Evolutionary conservation across 164 flowering plant genomes (phyloP).

Genomic region (Brasenia schreberi): DNA sequence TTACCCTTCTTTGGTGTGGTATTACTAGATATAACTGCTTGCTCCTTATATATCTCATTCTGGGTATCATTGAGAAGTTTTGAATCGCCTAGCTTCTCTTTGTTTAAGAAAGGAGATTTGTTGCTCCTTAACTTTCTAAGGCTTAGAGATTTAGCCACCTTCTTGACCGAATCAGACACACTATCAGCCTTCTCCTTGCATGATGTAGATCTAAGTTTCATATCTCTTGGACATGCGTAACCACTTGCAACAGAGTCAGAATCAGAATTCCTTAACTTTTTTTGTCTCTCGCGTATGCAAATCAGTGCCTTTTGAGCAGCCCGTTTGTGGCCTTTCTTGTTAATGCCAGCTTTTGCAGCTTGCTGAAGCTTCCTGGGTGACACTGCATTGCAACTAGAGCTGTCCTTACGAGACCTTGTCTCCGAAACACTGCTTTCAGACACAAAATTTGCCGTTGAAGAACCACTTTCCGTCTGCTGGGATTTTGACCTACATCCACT

Average conservation of each 20-base stretch:
- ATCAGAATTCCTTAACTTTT: constrained; percentile 52
- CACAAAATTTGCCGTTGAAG: constrained; percentile 55
- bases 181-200: constrained; percentile 56
- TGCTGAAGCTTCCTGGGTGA: constrained; percentile 33
- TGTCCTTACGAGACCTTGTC: constrained; percentile 31
- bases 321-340: constrained; percentile 61
- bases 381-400: constrained; percentile 16
- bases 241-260: constrained; percentile 56
- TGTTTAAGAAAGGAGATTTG: constrained; percentile 17
- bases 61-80: constrained; percentile 20
- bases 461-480: constrained; percentile 69
- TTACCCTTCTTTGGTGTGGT: constrained; percentile 47
- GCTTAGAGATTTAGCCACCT: constrained; percentile 26
- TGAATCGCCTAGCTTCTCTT: constrained; percentile 11
- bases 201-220: constrained; percentile 40
- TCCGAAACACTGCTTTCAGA: constrained; percentile 81
- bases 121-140: constrained; percentile 42
- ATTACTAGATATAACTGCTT: constrained; percentile 21
- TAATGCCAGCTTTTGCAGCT: constrained; percentile 32
- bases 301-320: constrained; percentile 59
- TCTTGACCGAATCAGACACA: constrained; percentile 41
- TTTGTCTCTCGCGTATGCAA: constrained; percentile 62
- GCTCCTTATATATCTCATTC: constrained; percentile 22
- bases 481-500: constrained; percentile 37
- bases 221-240: constrained; percentile 29